Conservation (phyloP, 1,139 yeast genomes). For the Hansenula anomala region DNA sequence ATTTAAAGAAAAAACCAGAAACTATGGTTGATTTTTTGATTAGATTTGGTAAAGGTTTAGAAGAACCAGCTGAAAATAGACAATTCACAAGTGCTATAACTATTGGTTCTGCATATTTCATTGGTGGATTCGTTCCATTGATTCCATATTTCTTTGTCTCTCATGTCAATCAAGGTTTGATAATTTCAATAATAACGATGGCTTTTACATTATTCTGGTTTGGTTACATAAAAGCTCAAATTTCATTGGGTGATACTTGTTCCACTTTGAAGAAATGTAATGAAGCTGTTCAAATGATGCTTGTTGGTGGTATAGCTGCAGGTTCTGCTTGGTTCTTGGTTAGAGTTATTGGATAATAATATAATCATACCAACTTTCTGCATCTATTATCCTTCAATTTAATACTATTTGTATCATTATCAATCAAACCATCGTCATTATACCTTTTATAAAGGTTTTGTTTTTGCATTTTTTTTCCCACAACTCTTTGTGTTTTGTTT, state of each 20-base stretch:
- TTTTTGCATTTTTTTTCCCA: too few relatives aligned
- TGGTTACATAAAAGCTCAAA: constrained; percentile 79
- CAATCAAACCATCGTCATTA: too few relatives aligned
- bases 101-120: constrained; percentile 68
- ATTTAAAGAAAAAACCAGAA: constrained; percentile 65
- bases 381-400: too few relatives aligned
- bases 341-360: constrained; percentile 48
- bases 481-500: too few relatives aligned
- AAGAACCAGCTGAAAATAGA: constrained; percentile 81
- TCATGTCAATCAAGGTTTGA: constrained; percentile 71
- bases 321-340: constrained; percentile 96
- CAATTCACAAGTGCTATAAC: constrained; percentile 71
- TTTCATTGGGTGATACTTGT: constrained; percentile 79
- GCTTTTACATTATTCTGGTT: constrained; percentile 77
- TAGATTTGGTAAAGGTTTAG: constrained; percentile 72
- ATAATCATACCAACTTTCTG: too few relatives aligned
- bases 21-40: constrained; percentile 70
- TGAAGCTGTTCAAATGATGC: constrained; percentile 88
- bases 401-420: too few relatives aligned
- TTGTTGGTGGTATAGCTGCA: constrained; percentile 93
- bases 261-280: constrained; percentile 53
- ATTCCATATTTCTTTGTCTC: constrained; percentile 73
- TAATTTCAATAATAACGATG: constrained; percentile 78
- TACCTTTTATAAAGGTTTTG: too few relatives aligned
- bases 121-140: constrained; percentile 76